These are phyloP conservation scores for Candida pini DNA, from an alignment of 805 yeast genomes.

Conservation along the genomic window DNA sequence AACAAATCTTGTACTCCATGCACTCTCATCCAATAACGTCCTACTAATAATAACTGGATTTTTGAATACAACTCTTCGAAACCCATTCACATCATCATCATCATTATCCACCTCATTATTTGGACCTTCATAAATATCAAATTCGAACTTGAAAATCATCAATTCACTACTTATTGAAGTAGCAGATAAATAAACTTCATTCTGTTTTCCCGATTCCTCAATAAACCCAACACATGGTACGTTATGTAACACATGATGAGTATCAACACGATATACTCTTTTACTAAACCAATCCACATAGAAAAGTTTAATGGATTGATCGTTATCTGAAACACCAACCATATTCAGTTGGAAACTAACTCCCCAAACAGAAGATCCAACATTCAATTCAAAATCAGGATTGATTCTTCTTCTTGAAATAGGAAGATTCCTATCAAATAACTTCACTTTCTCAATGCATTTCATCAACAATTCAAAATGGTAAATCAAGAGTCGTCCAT, in stretches of 20 bases:
- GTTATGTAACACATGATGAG: conserved; percentile 46
- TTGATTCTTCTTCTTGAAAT: conserved; percentile 7
- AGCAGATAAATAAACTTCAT: conserved; percentile 29
- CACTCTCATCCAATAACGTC: conserved; percentile 37
- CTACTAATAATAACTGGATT: conserved; percentile 28
- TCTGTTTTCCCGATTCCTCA: conserved; percentile 4
- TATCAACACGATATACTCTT: conserved; percentile 16
- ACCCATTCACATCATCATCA: conserved; percentile 1
- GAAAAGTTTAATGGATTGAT: conserved; percentile 39
- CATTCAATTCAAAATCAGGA: conserved; percentile 26
- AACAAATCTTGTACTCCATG: conserved; percentile 48
- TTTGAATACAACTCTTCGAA: conserved; percentile 26
- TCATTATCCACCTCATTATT: conserved; percentile 1
- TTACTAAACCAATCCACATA: conserved; percentile 21
- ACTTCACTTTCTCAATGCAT: conserved; percentile 3
- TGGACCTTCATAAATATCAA: conserved; percentile 9
- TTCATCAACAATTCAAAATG: conserved; percentile 25
- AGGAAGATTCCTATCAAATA: conserved; percentile 2
- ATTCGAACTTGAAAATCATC: conserved; percentile 32
- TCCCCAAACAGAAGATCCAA: conserved; percentile 58
- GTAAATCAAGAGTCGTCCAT: conserved; percentile 44
- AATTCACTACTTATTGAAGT: conserved; percentile 41
- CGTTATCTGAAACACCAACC: conserved; percentile 50
- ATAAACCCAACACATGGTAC: conserved; percentile 47
- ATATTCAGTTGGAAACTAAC: conserved; percentile 39